Base-by-base conservation (phyloP, 805 yeast genomes). In the Lipomyces oligophaga region DNA sequence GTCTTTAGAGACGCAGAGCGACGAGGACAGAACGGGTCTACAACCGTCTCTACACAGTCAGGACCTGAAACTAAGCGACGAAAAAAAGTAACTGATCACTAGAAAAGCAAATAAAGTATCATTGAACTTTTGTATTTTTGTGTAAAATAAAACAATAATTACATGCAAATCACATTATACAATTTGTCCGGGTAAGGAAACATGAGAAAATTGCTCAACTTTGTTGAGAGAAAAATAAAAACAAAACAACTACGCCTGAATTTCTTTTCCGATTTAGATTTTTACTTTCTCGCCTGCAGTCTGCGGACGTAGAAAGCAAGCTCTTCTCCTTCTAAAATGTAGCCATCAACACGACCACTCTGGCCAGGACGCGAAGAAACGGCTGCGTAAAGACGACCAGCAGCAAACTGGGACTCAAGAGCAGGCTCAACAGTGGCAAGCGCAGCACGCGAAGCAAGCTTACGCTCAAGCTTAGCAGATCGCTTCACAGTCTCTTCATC, bases 351-450 rank as follows among this genome's bases (percentile, higher is more conserved):
- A 81, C 98, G 94, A 77, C 98, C 98, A 64, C 95, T 85, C 83
- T 93, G 98, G 77, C 98, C 98, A 75, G 98, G 98, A 83, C 98
- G 88, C 52, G 98, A 93, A 63, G 98, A 88, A 73, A 93, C 87
- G 74, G 79, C 80, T 75, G 98, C 98, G 81, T 93, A 93, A 69
- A 93, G 84, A 79, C 90, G 89, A 81, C 98, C 98, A 66, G 97
- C 88, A 75, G 83, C 83, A 85, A 93, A 93, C 81, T 93, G 98
- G 69, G 90, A 71, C 71, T 87, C 90, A 66, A 93, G 90, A 67
- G 96, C 82, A 61, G 78, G 73, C 77, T 89, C 96, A 67, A 88
- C 79, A 78, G 81, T 79, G 66, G 97, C 81, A 60, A 76, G 71
- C 60, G 79, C 76, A 69, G 94, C 80, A 82, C 98, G 87, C 59